Base-by-base conservation (phyloP, 2,329 filamentous ascomycete genomes). In the Aspergillus neotritici region DNA sequence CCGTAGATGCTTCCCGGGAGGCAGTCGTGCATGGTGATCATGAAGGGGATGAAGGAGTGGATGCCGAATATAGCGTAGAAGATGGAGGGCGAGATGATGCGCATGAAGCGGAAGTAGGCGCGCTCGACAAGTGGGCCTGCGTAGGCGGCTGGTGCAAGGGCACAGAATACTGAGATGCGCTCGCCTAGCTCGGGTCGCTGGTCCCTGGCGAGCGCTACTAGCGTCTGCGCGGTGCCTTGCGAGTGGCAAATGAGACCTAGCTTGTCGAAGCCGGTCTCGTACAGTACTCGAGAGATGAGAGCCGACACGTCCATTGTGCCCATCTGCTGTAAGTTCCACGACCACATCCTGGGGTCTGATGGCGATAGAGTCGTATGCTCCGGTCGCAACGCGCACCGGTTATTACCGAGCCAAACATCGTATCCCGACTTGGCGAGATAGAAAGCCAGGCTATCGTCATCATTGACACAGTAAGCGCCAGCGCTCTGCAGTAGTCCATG, bases 371-470 rank as follows among this genome's bases (percentile, higher is more conserved):
- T 67, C 2, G 75, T 78, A 60, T 97, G 91, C 51, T 82, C 78
- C 0, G 91, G 90, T 0, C 78, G 72, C 65, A 93, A 88, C 1
- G 90, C 90, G 60, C 89, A 94, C 14, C 91, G 79, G 61, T 95
- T 96, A 68, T 95, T 94, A 4, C 91, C 91, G 12, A 96, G 75
- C 90, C 90, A 97, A 31, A 97, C 87, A 63, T 97, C 91, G 65
- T 88, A 96, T 1, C 90, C 90, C 0, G 85, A 82, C 66, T 95
- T 95, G 65, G 86, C 89, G 6, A 97, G 80, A 70, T 84, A 94
- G 66, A 96, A 96, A 1, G 91, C 90, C 6, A 96, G 75, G 17
- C 86, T 91, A 53, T 88, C 82, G 49, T 95, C 89, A 57, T 95
- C 90, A 61, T 91, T 94, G 51, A 83, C 83, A 64, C 89, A 95